These are phyloP conservation scores for Paecilomyces formosus DNA, from an alignment of 2,329 filamentous ascomycete species.

Conservation along the genomic window DNA sequence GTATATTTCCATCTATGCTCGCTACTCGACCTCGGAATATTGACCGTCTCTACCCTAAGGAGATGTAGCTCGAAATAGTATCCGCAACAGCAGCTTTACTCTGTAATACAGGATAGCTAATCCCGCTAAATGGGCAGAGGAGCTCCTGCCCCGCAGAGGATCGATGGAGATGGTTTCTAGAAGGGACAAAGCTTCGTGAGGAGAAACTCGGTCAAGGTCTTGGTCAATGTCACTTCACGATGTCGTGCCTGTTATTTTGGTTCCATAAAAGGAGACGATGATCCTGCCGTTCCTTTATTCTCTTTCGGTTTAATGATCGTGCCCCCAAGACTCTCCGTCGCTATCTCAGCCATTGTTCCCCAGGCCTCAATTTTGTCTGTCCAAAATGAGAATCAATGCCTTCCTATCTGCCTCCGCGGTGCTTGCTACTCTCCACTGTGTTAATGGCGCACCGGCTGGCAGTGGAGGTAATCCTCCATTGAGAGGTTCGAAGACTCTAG, in stretches of 20 bases:
- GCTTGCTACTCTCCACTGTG: background rate
- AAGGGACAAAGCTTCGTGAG: too few species aligned
- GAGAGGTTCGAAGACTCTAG: conserved; percentile 21
- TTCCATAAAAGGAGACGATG: background rate
- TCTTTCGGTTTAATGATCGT: background rate
- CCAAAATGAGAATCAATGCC: background rate
- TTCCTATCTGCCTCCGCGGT: background rate
- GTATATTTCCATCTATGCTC: background rate
- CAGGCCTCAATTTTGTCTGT: background rate
- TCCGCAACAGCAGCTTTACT: too few species aligned
- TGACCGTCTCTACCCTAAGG: too few species aligned
- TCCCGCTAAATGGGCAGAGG: too few species aligned
- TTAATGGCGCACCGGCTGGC: conserved; percentile 15
- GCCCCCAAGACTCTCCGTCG: background rate
- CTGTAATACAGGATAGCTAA: too few species aligned
- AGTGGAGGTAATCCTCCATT: conserved; percentile 17
- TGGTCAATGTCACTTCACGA: background rate
- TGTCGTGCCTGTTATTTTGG: background rate
- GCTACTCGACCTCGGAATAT: background rate
- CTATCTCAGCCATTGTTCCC: background rate
- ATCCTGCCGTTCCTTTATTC: background rate
- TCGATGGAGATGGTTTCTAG: too few species aligned
- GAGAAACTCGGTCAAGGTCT: background rate
- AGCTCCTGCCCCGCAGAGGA: too few species aligned
- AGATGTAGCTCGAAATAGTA: too few species aligned